Evolutionary conservation across 2,329 filamentous ascomycete genomes (phyloP), one percentile per base, ranked within the genome.

Genomic region (Trichoderma arundinaceum): DNA sequence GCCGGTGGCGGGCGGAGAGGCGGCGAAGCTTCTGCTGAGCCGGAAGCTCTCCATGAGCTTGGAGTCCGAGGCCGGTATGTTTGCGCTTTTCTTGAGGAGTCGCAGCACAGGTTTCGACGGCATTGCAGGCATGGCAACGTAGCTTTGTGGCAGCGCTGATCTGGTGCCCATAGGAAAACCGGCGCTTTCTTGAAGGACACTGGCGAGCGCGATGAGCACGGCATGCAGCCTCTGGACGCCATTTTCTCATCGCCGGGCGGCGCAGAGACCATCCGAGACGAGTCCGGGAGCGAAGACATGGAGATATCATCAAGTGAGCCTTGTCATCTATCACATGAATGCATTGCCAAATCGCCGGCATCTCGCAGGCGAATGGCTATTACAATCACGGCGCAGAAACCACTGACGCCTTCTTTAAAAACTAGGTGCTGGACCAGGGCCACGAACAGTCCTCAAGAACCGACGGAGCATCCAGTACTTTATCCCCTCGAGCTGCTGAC

Each of bases 121-220:
- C 22, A 28, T 28, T 28, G 22, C 22, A 28, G 22, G 22, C 22
- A 28, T 28, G 22, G 22, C 22, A 28, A 28, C 32, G 10, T 19
- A 22, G 39, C 15, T 32, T 10, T 12, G 43, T 9, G 44, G 60
- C 49, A 43, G 58, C 22, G 48, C 69, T 69, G 64, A 68, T 58
- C 4, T 22, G 38, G 17, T 66, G 51, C 39, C 54, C 46, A 57
- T 70, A 97, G 94, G 71, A 96, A 96, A 84, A 99, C 95, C 0
- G 95, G 95, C 51, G 86, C 96, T 32, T 90, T 88, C 1, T 79
- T 98, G 38, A 87, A 88, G 72, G 92, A 97, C 73, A 88, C 83
- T 64, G 92, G 92, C 60, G 82, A 89, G 67, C 90, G 92, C 79
- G 94, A 98, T 79, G 93, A 96, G 76, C 84, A 97, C 83, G 95